phyloP scores from a whole-genome alignment of 345 rosid genomes.

The Hevea brasiliensis region DNA sequence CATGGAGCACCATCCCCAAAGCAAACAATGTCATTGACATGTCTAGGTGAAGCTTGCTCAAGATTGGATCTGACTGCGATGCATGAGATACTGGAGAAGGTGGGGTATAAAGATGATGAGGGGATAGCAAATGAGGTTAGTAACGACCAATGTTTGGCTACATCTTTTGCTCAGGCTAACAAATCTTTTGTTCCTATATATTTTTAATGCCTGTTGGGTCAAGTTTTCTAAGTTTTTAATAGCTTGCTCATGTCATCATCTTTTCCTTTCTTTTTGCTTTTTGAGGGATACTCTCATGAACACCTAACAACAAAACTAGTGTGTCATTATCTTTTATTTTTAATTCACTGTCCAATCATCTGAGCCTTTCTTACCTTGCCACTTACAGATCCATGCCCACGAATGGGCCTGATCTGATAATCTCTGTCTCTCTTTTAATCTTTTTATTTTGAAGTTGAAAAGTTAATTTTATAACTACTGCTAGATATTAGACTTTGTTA shows the following conservation, averaged over 20 bases:
- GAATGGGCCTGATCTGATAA: background rate
- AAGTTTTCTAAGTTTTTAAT: background rate
- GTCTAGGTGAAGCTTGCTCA: constrained; percentile 81
- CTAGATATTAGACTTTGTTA: background rate
- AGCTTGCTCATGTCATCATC: background rate
- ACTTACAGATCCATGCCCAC: background rate
- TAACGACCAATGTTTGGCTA: background rate
- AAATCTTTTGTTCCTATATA: background rate
- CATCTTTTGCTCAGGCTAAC: background rate
- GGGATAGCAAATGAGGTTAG: constrained; percentile 82
- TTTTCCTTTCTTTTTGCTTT: too few species aligned
- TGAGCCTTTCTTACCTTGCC: background rate
- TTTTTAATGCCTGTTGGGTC: background rate
- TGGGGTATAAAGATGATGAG: constrained; percentile 80
- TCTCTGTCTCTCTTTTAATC: background rate
- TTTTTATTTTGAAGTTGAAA: background rate
- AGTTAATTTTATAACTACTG: background rate
- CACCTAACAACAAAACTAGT: background rate
- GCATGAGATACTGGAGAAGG: constrained; percentile 71
- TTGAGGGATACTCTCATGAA: background rate
- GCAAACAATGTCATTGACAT: constrained; percentile 51
- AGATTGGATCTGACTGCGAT: constrained; percentile 79
- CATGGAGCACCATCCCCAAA: constrained; percentile 56
- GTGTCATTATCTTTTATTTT: background rate
- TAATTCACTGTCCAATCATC: background rate